Evolutionary conservation across 257 asterid species (phyloP).

Genomic region (Lavandula angustifolia): DNA sequence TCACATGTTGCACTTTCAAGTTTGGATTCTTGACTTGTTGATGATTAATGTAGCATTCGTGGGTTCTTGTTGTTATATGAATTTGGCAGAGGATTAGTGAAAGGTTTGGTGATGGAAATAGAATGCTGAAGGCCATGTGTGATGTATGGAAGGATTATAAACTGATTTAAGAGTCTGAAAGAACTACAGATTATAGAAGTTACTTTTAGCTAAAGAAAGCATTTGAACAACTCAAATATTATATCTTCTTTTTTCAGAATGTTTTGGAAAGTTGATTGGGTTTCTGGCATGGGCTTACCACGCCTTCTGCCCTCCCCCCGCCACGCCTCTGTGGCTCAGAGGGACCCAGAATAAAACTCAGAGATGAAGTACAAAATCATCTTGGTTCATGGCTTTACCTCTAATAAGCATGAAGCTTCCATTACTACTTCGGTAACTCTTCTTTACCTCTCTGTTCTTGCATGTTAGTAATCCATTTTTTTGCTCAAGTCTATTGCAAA

Average conservation of each 20-base stretch:
- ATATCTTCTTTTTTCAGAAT: conserved; percentile 43
- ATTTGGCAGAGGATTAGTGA: too few species aligned
- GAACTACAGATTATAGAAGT: too few species aligned
- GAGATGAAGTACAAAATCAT: conserved; percentile 69
- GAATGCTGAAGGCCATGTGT: too few species aligned
- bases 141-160: too few species aligned
- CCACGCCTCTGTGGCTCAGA: conserved; percentile 69
- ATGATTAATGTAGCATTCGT: too few species aligned
- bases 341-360: conserved; percentile 69
- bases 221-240: too few species aligned
- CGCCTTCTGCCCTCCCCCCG: conserved; percentile 62
- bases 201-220: too few species aligned
- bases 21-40: too few species aligned
- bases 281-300: conserved; percentile 61
- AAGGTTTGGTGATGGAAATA: too few species aligned
- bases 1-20: too few species aligned
- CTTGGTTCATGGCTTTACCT: conserved; percentile 67
- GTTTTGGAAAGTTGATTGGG: conserved; percentile 51
- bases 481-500: conserved; percentile 3
- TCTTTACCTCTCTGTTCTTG: not conserved
- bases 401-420: conserved; percentile 55
- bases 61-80: not conserved
- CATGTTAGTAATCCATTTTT: not conserved
- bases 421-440: conserved; percentile 52
- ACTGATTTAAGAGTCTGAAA: too few species aligned